Evolutionary conservation across 306 rosid genomes (phyloP).

Genomic region (Vigna hirtella): DNA sequence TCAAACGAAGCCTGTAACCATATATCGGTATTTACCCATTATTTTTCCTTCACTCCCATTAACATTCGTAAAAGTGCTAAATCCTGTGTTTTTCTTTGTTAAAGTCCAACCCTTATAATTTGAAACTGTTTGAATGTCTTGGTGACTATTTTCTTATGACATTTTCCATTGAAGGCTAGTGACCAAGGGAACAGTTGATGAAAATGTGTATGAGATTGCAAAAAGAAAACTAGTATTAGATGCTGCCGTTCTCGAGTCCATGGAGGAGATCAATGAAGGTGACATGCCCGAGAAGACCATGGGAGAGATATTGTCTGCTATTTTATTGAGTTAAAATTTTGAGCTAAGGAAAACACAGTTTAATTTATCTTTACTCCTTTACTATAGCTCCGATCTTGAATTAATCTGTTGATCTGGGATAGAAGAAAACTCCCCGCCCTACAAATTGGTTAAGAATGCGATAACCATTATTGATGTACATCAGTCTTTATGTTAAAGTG

Average conservation of each 20-base stretch:
- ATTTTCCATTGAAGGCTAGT: conserved; percentile 69
- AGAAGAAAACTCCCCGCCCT: conserved; percentile 16
- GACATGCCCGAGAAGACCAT: conserved; percentile 88
- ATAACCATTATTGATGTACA: conserved; percentile 41
- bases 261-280: conserved; percentile 77
- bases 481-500: conserved; percentile 25
- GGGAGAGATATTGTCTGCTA: conserved; percentile 95
- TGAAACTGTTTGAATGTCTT: conserved; percentile 19
- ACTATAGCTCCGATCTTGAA: conserved; percentile 8
- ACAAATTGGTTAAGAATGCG: conserved; percentile 36
- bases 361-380: background rate
- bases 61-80: background rate
- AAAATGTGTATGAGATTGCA: conserved; percentile 95
- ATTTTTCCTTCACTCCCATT: conserved; percentile 25
- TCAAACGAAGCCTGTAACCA: conserved; percentile 86
- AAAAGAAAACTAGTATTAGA: conserved; percentile 90
- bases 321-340: conserved; percentile 68
- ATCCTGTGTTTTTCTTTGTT: background rate
- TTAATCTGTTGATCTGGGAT: conserved; percentile 20
- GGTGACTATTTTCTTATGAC: conserved; percentile 1
- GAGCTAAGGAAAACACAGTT: conserved; percentile 1
- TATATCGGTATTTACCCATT: conserved; percentile 67
- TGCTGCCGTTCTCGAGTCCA: conserved; percentile 92
- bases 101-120: background rate
- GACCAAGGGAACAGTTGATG: conserved; percentile 89